These are phyloP conservation scores for Marasmius sp. DNA, from an alignment of 1,284 basidiomycete species.

Conservation along the genomic window DNA sequence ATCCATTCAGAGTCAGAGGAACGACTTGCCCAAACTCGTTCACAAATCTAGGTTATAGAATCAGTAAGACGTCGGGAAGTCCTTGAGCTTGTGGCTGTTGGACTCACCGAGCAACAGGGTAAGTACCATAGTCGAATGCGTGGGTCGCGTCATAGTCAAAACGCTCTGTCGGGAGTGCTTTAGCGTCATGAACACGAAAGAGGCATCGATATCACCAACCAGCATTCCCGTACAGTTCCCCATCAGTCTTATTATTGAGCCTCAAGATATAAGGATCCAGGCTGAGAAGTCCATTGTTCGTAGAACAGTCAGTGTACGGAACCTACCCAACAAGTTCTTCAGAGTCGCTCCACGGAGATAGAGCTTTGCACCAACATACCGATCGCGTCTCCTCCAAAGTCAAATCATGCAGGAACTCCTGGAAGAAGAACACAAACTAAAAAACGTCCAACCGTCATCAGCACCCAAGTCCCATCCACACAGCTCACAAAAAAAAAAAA, in stretches of 20 bases:
- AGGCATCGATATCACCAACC: conserved; percentile 30
- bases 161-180: conserved; percentile 34
- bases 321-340: conserved; percentile 32
- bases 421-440: conserved; percentile 52
- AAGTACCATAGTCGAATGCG: conserved; percentile 58
- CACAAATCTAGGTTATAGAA: conserved; percentile 56
- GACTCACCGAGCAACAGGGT: conserved; percentile 49
- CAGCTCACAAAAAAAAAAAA: not conserved
- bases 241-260: conserved; percentile 48
- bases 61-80: not conserved
- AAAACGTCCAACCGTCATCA: not conserved
- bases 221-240: conserved; percentile 58
- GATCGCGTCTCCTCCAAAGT: conserved; percentile 51
- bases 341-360: not conserved
- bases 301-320: conserved; percentile 64
- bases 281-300: conserved; percentile 55
- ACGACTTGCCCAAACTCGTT: conserved; percentile 59
- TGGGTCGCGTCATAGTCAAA: conserved; percentile 58
- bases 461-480: not conserved
- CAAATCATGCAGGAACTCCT: conserved; percentile 52
- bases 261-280: conserved; percentile 57
- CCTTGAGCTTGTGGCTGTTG: not conserved
- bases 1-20: too few species aligned
- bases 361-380: conserved; percentile 24
- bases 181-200: not conserved